Evolutionary conservation across 2,329 filamentous ascomycete species (phyloP).

Genomic region (Colletotrichum tamarilloi): DNA sequence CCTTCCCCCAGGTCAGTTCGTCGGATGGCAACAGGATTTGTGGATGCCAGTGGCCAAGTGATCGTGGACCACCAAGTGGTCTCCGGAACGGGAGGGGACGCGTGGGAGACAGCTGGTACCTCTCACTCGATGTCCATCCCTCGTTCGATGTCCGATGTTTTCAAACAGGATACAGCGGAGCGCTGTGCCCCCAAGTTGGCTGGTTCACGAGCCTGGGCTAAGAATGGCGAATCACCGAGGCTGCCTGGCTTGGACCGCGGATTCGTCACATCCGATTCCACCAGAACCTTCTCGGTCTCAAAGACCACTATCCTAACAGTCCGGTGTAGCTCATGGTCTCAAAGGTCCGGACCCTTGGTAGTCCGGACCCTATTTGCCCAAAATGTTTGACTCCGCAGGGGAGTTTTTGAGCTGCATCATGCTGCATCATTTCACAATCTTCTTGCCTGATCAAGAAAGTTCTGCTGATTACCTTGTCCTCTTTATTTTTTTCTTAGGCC

Average conservation of each 20-base stretch:
- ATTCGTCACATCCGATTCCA: constrained; percentile 4
- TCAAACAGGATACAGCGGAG: neutral
- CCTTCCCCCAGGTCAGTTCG: neutral
- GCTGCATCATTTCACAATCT: neutral
- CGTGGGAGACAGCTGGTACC: neutral
- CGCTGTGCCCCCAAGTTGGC: neutral
- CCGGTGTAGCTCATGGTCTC: neutral
- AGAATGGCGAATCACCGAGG: neutral
- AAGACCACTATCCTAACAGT: neutral
- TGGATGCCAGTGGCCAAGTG: neutral
- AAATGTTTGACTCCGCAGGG: neutral
- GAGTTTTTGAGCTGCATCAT: neutral
- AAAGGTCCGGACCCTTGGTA: neutral
- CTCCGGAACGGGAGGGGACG: neutral
- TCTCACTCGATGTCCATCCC: neutral
- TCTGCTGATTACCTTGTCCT: neutral
- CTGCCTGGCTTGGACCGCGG: constrained; percentile 1
- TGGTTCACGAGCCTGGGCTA: neutral
- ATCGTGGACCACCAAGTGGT: neutral
- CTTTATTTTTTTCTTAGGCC: neutral
- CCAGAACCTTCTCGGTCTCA: neutral
- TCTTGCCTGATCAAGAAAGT: neutral
- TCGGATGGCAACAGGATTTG: constrained; percentile 4
- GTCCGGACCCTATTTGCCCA: neutral
- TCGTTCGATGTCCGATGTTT: neutral